Base-by-base conservation (phyloP, 2,329 filamentous ascomycete genomes). In the Graphium sp. region DNA sequence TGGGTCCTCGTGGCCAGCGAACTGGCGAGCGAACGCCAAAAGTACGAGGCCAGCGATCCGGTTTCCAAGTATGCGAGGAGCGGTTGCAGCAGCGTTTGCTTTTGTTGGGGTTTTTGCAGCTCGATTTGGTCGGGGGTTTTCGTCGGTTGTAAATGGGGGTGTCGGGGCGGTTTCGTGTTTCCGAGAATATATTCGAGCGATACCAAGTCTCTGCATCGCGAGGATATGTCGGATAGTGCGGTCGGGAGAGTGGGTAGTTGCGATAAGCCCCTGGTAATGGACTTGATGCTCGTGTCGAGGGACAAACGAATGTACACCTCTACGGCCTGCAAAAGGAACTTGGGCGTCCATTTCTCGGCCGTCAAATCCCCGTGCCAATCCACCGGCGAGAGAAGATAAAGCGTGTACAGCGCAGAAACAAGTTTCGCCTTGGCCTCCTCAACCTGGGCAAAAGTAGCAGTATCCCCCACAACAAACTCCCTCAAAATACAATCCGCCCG, bases 131-230 rank as follows among this genome's bases (percentile, higher is more conserved):
- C 26, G 10, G 39, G 31, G 5, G 35, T 25, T 7, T 44, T 18
- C 4, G 27, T 15, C 12, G n/a, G 6, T 31, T 4, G 55, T 48
- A 87, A 47, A 1, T 81, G 55, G 0, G 81, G 76, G 41, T 92
- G 82, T 0, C 48, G 24, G 0, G 83, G 80, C 1, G 75, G 60
- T 38, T 72, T 75, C 3, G 70, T 74, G 4, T 60, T 58, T 28
- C 72, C 69, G 6, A 95, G 68, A 3, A 94, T 66, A 2, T 73
- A 58, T 53, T 93, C 83, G 3, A 95, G 58, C 0, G 83, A 82
- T n/a, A 92, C 73, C 22, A 95, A 71, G 43, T 91, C 92, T 47
- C 93, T 85, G 45, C 87, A 94, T 25, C 81, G 67, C 5, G 75
- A 72, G 6, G 80, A 79, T 14, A 93, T 72, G 42, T 95, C 89